Conservation (phyloP, 345 rosid genomes). For the Camelina hispida region DNA sequence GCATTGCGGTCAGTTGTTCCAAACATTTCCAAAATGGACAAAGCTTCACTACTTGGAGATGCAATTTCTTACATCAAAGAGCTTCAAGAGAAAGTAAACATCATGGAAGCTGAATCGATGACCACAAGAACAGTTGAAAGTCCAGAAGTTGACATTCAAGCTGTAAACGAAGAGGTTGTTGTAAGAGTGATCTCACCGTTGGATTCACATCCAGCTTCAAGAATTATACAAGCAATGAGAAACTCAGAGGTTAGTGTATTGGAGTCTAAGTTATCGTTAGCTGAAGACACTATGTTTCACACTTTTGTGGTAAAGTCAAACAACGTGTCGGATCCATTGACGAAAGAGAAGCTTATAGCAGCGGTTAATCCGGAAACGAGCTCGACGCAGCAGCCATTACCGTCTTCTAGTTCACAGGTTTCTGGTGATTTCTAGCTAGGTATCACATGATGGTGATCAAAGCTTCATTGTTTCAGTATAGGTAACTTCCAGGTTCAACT, state of each 20-base stretch:
- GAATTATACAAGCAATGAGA: slow-evolving; percentile 74
- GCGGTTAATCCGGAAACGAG: slow-evolving; percentile 57
- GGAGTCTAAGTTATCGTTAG: slow-evolving; percentile 72
- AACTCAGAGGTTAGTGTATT: slow-evolving; percentile 63
- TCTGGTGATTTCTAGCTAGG: slow-evolving; percentile 33
- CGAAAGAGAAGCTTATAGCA: slow-evolving; percentile 83
- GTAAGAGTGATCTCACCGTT: slow-evolving; percentile 77
- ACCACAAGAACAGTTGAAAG: slow-evolving; percentile 40
- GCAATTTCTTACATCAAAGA: slow-evolving; percentile 94
- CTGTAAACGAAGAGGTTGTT: slow-evolving; percentile 64
- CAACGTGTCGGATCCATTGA: slow-evolving; percentile 68
- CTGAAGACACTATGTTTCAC: slow-evolving; percentile 67
- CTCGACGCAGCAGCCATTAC: slow-evolving; percentile 60
- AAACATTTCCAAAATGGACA: slow-evolving; percentile 99
- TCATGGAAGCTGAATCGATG: slow-evolving; percentile 68
- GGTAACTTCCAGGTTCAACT: slow-evolving; percentile 2
- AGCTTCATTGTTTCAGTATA: slow-evolving; percentile 20
- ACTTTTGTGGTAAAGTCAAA: slow-evolving; percentile 76
- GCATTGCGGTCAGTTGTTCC: slow-evolving; percentile 96
- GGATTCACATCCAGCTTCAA: slow-evolving; percentile 80
- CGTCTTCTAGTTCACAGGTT: slow-evolving; percentile 57
- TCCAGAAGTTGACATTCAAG: slow-evolving; percentile 64
- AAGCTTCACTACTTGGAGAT: slow-evolving; percentile 92
- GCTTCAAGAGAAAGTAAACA: slow-evolving; percentile 83
- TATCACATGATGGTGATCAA: slow-evolving; percentile 8